These are phyloP conservation scores for Lepidium campestre DNA, from an alignment of 441 rosid species.

Conservation along the genomic window DNA sequence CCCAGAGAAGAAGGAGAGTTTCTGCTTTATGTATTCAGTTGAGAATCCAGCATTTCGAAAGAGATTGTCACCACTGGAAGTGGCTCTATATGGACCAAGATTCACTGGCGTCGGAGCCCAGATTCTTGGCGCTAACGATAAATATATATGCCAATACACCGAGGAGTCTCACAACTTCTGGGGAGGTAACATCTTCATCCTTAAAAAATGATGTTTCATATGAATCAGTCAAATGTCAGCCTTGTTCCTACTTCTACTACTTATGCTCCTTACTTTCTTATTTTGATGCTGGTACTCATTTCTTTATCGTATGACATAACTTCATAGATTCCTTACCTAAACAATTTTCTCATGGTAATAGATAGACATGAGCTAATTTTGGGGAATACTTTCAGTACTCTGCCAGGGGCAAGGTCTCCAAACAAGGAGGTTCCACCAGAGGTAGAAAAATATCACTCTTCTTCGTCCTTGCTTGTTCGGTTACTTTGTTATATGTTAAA, in stretches of 20 bases:
- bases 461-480: not conserved
- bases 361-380: slow-evolving; percentile 80
- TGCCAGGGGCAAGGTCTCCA: slow-evolving; percentile 55
- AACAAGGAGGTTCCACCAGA: slow-evolving; percentile 74
- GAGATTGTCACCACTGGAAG: slow-evolving; percentile 48
- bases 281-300: not conserved
- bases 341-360: slow-evolving; percentile 28
- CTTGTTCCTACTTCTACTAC: not conserved
- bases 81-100: slow-evolving; percentile 57
- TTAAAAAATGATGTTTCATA: not conserved
- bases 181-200: slow-evolving; percentile 60
- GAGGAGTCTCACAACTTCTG: slow-evolving; percentile 75
- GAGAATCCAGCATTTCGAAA: slow-evolving; percentile 75
- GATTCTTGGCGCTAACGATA: slow-evolving; percentile 83
- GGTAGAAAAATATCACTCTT: slow-evolving; percentile 32
- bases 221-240: not conserved
- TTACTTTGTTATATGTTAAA: not conserved
- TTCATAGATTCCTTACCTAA: not conserved
- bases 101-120: slow-evolving; percentile 90
- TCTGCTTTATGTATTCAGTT: slow-evolving; percentile 90
- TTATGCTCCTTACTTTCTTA: not conserved
- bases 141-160: slow-evolving; percentile 69
- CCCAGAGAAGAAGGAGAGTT: slow-evolving; percentile 77
- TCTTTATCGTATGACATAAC: not conserved
- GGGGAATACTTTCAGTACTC: slow-evolving; percentile 72